A percentile compares a stretch with the other conserved stretches of the same genome.
These are phyloP conservation scores for Aegilops umbellulata DNA, from an alignment of 176 grass and related monocot genomes.

Conservation along the genomic window DNA sequence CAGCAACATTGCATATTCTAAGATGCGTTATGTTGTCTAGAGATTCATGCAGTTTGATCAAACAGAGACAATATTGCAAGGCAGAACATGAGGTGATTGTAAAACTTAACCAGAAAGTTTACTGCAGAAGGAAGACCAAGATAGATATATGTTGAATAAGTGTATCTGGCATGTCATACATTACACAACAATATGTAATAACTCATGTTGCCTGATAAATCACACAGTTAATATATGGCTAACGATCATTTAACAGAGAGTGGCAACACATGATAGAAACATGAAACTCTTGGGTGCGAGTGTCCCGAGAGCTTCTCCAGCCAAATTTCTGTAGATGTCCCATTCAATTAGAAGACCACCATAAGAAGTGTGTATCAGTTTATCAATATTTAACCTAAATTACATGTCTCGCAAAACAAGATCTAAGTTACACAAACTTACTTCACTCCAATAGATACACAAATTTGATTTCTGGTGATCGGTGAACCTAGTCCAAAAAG, in stretches of 20 bases:
- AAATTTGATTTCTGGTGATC: background rate
- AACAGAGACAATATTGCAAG: no score
- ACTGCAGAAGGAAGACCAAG: no score
- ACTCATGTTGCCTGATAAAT: no score
- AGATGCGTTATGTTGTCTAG: no score
- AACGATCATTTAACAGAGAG: background rate
- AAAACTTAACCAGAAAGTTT: no score
- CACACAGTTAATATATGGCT: background rate
- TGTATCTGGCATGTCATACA: no score
- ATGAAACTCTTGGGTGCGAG: constrained; percentile 65
- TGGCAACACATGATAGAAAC: constrained; percentile 17
- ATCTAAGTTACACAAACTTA: background rate
- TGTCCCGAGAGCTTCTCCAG: constrained; percentile 63
- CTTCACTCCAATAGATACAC: background rate
- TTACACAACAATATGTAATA: no score
- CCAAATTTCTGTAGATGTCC: constrained; percentile 67
- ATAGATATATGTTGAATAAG: no score
- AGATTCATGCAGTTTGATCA: no score
- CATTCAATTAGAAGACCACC: background rate
- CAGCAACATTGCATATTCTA: no score
- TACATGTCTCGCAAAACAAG: background rate
- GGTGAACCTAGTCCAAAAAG: no score
- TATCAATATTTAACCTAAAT: background rate
- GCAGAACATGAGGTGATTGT: no score
- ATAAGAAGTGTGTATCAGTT: background rate